Percentiles rank a stretch among this genome's conserved stretches.
phyloP scores from a whole-genome alignment of 345 rosid species.

The Citrus hindsii region DNA sequence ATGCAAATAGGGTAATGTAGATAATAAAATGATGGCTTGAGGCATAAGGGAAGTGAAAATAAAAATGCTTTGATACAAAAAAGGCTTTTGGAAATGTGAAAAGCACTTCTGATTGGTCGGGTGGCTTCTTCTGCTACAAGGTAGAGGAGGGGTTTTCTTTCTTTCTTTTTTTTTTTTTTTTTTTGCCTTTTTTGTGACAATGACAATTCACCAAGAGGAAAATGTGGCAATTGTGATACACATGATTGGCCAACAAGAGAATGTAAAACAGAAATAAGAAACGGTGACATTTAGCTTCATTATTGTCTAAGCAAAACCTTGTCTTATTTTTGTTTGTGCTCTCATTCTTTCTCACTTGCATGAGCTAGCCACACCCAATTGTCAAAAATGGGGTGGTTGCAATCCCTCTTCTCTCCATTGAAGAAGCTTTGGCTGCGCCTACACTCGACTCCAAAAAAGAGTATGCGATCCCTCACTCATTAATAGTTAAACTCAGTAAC shows the following conservation, averaged over 20 bases:
- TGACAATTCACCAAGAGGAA: conserved; percentile 56
- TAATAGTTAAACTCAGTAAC: too few relatives aligned
- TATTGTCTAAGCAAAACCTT: conserved; percentile 41
- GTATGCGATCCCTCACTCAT: conserved; percentile 30
- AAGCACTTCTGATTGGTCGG: conserved; percentile 53
- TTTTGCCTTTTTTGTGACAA: conserved; percentile 21
- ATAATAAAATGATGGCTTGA: conserved; percentile 24
- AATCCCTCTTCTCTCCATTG: conserved; percentile 85
- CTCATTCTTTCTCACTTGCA: conserved; percentile 21
- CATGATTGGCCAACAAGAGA: conserved; percentile 45
- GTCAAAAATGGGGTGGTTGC: conserved; percentile 81
- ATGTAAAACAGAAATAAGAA: conserved; percentile 15
- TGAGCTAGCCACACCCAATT: conserved; percentile 35
- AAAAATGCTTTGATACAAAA: not conserved
- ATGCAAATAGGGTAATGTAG: not conserved
- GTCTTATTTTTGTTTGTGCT: not conserved
- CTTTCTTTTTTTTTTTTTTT: not conserved
- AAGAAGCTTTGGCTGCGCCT: conserved; percentile 89
- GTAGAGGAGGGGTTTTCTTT: conserved; percentile 21
- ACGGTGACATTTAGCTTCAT: conserved; percentile 23
- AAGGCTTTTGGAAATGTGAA: conserved; percentile 37
- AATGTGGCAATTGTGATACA: conserved; percentile 23
- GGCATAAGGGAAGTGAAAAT: conserved; percentile 28
- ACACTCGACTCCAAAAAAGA: conserved; percentile 67
- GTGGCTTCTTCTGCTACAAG: conserved; percentile 58